Evolutionary conservation across 2,329 filamentous ascomycete species (phyloP).

Genomic region (Chaetomiaceae sp.): DNA sequence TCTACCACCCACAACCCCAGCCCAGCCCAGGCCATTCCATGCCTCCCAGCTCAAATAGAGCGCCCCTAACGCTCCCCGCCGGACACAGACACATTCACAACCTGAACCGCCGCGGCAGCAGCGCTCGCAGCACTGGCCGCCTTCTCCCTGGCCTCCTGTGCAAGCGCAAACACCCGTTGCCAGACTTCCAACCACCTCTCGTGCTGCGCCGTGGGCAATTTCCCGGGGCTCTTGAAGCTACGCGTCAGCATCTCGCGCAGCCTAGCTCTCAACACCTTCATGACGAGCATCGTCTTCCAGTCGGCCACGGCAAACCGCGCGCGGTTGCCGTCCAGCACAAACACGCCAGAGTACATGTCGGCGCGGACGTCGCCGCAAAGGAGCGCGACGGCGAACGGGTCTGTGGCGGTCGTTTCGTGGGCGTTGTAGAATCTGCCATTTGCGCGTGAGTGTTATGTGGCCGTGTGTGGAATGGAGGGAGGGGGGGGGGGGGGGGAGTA

Average conservation of each 20-base stretch:
- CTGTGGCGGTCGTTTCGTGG: conserved; percentile 77
- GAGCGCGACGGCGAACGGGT: conserved; percentile 77
- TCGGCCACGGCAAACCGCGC: conserved; percentile 77
- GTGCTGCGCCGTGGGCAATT: conserved; percentile 60
- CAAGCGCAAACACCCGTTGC: conserved; percentile 59
- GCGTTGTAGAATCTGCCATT: conserved; percentile 71
- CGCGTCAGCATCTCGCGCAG: conserved; percentile 71
- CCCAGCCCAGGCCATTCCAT: no score
- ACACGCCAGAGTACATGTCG: conserved; percentile 83
- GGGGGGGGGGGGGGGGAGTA: conserved; percentile 25
- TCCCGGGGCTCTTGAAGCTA: conserved; percentile 65
- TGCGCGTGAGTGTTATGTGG: no score
- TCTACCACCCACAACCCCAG: no score
- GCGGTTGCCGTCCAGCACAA: conserved; percentile 82
- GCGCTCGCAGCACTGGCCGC: neutral
- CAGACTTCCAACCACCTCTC: conserved; percentile 71
- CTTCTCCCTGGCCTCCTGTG: conserved; percentile 25
- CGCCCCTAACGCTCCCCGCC: conserved; percentile 6
- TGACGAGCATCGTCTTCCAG: conserved; percentile 86
- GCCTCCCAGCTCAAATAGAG: neutral
- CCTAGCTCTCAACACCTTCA: conserved; percentile 72
- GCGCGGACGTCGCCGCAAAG: conserved; percentile 86
- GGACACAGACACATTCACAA: neutral
- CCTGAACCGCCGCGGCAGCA: neutral
- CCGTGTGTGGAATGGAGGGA: no score